phyloP scores from a whole-genome alignment of 2,329 filamentous ascomycete genomes.

The Exserohilum rostratum region DNA sequence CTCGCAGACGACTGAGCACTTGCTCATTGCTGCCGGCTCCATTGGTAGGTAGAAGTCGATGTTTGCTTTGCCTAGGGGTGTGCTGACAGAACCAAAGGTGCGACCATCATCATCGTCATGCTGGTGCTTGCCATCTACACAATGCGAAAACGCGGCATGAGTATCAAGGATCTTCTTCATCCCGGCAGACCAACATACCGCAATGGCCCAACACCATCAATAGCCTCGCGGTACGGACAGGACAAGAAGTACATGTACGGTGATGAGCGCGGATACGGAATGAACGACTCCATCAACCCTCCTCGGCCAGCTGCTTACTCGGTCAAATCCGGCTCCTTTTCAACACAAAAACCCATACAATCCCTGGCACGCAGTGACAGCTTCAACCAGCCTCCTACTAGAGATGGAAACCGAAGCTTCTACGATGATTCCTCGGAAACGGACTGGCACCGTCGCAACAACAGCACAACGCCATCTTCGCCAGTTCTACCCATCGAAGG shows the following conservation, averaged over 20 bases:
- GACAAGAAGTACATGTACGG: slow-evolving; percentile 34
- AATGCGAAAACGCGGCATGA: slow-evolving; percentile 47
- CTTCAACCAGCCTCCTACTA: slow-evolving; percentile 27
- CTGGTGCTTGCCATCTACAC: slow-evolving; percentile 44
- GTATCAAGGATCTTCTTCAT: slow-evolving; percentile 36
- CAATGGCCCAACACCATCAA: slow-evolving; percentile 30
- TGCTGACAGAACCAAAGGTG: slow-evolving; percentile 40
- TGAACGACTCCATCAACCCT: slow-evolving; percentile 31
- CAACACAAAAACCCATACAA: slow-evolving; percentile 39
- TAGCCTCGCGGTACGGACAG: slow-evolving; percentile 28
- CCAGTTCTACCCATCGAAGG: slow-evolving; percentile 37
- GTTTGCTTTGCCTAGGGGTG: neutral
- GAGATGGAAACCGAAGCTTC: slow-evolving; percentile 29
- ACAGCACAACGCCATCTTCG: slow-evolving; percentile 42
- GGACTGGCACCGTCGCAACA: slow-evolving; percentile 37
- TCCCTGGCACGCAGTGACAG: slow-evolving; percentile 38
- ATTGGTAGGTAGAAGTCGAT: slow-evolving; percentile 35
- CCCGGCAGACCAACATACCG: slow-evolving; percentile 32
- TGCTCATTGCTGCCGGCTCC: slow-evolving; percentile 50
- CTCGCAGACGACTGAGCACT: slow-evolving; percentile 47
- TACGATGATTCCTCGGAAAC: slow-evolving; percentile 31
- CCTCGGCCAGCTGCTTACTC: slow-evolving; percentile 30
- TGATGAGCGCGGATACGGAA: slow-evolving; percentile 32
- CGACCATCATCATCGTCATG: slow-evolving; percentile 48
- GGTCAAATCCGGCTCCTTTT: slow-evolving; percentile 35